Conservation (phyloP, 768 basidiomycete genomes). For the Mycena olivaceomarginata region DNA sequence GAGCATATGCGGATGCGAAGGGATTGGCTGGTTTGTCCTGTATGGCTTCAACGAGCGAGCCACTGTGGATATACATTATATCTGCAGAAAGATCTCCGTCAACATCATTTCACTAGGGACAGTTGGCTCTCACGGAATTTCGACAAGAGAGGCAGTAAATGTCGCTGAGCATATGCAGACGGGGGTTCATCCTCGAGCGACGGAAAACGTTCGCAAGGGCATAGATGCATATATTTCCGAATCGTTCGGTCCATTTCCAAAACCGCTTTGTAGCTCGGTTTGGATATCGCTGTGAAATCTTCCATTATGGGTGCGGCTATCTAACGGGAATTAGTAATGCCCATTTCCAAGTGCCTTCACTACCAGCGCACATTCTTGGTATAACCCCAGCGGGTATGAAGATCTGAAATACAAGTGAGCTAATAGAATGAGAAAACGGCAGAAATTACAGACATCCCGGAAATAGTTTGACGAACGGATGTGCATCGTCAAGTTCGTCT, state of each 20-base stretch:
- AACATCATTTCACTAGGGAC: background rate
- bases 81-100: constrained; percentile 49
- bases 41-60: constrained; percentile 67
- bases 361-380: constrained; percentile 32
- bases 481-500: constrained; percentile 53
- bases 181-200: constrained; percentile 58
- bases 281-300: constrained; percentile 57
- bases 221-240: constrained; percentile 31
- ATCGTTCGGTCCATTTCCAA: constrained; percentile 66
- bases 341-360: background rate
- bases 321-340: constrained; percentile 18
- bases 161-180: constrained; percentile 51
- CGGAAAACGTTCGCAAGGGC: constrained; percentile 35
- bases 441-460: constrained; percentile 54
- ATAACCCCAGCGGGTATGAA: constrained; percentile 41
- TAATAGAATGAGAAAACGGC: background rate
- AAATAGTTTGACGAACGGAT: constrained; percentile 54
- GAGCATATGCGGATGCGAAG: constrained; percentile 65
- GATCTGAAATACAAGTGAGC: constrained; percentile 22
- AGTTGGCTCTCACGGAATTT: constrained; percentile 47
- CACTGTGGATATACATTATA: constrained; percentile 66
- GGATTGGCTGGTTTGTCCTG: constrained; percentile 65
- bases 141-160: constrained; percentile 55
- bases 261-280: constrained; percentile 63
- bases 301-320: constrained; percentile 60